Base-by-base conservation (phyloP, 208 protist species). In the Wallacemonas sp. region DNA sequence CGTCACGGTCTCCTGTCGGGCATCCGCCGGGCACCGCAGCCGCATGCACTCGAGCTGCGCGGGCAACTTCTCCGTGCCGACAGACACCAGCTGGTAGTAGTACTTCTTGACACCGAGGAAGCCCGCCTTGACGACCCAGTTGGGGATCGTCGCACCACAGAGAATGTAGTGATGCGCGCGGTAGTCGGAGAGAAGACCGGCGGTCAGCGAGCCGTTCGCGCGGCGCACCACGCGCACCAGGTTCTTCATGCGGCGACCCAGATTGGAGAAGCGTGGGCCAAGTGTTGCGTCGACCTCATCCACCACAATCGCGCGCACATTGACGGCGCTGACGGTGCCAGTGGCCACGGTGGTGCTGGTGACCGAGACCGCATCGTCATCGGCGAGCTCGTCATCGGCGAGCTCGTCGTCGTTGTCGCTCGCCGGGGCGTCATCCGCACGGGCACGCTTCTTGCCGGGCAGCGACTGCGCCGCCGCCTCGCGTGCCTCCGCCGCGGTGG, bases 81-180 rank as follows among this genome's bases (percentile, higher is more conserved):
- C 78, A 11, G 74, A 65, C 0, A 96, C 82, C 44, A 96, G 84
- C 62, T 89, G 84, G 74, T 96, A 96, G 81, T 94, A 92, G 78
- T 92, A 96, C 79, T 96, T 96, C 75, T 96, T 96, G 61, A 91
- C 84, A 12, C 91, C 91, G 41, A 96, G 81, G 67, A 96, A 96
- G 8, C 91, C 88, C 2, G 88, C 88, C 67, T 94, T 94, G 54
- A 96, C 57, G 20, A 96, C 91, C 91, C 91, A 96, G 70, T 96
- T 94, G 2, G 91, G 91, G 61, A 96, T 93, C 11, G 91, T 96
- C 2, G 91, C 91, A 1, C 91, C 91, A 71, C 91, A 96, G 29
- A 96, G 79, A 3, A 96, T 84, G 73, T 96, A 96, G 78, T 96
- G 91, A 67, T 96, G 91, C 5, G 78, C 74, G 29, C 91, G 91